A percentile compares a stretch with the other conserved stretches of the same genome.
Evolutionary conservation across 192 early-diverging fungal species (phyloP).

Genomic region (Umbelopsis vinacea): DNA sequence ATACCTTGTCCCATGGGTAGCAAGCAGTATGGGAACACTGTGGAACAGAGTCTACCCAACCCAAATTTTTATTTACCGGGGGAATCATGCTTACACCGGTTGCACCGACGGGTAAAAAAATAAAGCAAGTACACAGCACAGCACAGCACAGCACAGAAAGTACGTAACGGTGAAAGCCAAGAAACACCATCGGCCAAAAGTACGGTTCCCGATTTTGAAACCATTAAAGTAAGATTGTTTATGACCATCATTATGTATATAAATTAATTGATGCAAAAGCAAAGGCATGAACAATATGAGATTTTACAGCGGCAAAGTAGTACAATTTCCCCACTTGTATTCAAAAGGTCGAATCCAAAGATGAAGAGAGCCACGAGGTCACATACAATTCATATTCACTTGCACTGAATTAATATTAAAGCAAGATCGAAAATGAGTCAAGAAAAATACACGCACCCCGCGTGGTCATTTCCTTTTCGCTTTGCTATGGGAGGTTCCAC

Average conservation of each 20-base stretch:
- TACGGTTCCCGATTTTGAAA: no score
- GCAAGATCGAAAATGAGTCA: not conserved
- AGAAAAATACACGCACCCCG: not conserved
- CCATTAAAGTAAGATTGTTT: no score
- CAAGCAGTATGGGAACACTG: constrained; percentile 3
- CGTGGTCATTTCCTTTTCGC: constrained; percentile 4
- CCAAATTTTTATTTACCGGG: not conserved
- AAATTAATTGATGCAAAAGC: no score
- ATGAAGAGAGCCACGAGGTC: not conserved
- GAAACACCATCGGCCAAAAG: no score
- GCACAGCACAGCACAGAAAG: no score
- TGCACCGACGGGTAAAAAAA: no score
- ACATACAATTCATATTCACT: constrained; percentile 1
- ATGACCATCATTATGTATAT: no score
- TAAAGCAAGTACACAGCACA: no score
- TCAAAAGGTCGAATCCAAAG: not conserved
- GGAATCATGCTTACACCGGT: no score
- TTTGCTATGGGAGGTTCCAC: not conserved
- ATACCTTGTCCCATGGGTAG: not conserved
- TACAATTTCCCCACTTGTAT: not conserved
- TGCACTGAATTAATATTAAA: not conserved
- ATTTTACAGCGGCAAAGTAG: not conserved
- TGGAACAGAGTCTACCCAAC: not conserved
- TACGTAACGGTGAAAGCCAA: no score
- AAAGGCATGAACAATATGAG: no score